phyloP scores from a whole-genome alignment of 768 basidiomycete species.

The Neoboletus brunneissimus region DNA sequence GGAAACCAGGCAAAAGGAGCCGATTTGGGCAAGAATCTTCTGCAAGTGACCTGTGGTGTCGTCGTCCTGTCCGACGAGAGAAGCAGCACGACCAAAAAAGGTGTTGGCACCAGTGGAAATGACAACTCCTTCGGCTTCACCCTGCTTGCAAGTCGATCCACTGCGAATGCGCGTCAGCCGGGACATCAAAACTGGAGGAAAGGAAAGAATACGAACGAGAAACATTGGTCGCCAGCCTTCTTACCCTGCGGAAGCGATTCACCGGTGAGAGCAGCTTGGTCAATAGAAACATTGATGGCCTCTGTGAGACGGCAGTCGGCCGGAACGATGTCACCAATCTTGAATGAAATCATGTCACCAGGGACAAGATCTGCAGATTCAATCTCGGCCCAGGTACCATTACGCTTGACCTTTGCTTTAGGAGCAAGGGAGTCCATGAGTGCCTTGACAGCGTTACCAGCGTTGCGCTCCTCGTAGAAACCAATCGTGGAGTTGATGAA shows the following conservation, averaged over 20 bases:
- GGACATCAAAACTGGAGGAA: not conserved
- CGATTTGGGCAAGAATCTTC: conserved; percentile 97
- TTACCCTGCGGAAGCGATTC: conserved; percentile 93
- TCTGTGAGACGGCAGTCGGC: conserved; percentile 97
- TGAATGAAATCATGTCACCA: conserved; percentile 96
- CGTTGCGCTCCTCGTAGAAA: conserved; percentile 97
- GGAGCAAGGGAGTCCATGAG: conserved; percentile 99
- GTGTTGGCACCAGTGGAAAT: conserved; percentile 98
- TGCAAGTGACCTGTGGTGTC: conserved; percentile 98
- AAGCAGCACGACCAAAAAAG: conserved; percentile 98
- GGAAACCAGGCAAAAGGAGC: conserved; percentile 93
- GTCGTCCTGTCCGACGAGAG: conserved; percentile 95
- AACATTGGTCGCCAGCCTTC: conserved; percentile 94
- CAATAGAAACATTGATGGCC: conserved; percentile 96
- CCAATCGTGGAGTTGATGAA: conserved; percentile 96
- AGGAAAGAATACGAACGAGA: conserved; percentile 69
- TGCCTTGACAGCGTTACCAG: conserved; percentile 98
- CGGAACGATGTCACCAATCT: conserved; percentile 98
- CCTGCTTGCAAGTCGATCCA: conserved; percentile 98
- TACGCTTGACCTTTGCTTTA: conserved; percentile 92
- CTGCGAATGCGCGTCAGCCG: conserved; percentile 35
- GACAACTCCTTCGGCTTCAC: conserved; percentile 97
- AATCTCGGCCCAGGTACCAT: conserved; percentile 82
- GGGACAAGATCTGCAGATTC: conserved; percentile 89
- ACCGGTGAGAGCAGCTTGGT: conserved; percentile 97